Evolutionary conservation across 257 asterid genomes (phyloP), one percentile per base, ranked within the genome.

Genomic region (Paraleonurus japonicus): DNA sequence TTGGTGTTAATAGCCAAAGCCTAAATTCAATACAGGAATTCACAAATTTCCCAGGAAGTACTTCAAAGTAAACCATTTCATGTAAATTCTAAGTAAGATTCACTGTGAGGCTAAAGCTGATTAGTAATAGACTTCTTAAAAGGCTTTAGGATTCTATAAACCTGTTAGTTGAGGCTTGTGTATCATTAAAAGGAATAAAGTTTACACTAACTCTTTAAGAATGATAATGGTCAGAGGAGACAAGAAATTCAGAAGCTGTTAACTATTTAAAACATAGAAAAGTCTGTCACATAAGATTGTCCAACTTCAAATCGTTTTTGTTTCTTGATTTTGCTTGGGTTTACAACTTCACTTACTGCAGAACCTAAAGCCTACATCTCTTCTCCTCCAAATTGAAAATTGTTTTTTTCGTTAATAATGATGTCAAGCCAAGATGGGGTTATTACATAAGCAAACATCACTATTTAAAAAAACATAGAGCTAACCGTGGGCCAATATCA

Each of bases 401-500:
- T 6, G 7, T 33, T 61, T 48, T 51, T 33, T 54, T 32, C 57
- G 19, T 30, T 16, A 68, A 17, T 26, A 57, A 59, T 26, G 23
- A 17, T 51, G 69, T 10, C 57, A 35, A 45, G 4, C 58, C 1
- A 53, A 26, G 15, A 10, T 4, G 51, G 23, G 54, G 17, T 47
- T 28, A 32, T 69, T 12, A 61, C 69, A 64, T 17, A 72, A 62
- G 61, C 68, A 57, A 61, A 45, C 51, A 70, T 65, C 48, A 77
- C 15, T 37, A 37, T 37, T 43, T 5, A 41, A 75, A 76, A 61
- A 26, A 20, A 39, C 48, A 13, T 61, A 75, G 76, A 68, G 54
- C 88, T 68, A 48, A 91, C 99, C 92, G 85, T 77, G 98, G 92
- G 64, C 99, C 99, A 73, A 91, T 73, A 20, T 62, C 82, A 80